Evolutionary conservation across 1,284 basidiomycete genomes (phyloP).

Genomic region (Puccinia brachypodii): DNA sequence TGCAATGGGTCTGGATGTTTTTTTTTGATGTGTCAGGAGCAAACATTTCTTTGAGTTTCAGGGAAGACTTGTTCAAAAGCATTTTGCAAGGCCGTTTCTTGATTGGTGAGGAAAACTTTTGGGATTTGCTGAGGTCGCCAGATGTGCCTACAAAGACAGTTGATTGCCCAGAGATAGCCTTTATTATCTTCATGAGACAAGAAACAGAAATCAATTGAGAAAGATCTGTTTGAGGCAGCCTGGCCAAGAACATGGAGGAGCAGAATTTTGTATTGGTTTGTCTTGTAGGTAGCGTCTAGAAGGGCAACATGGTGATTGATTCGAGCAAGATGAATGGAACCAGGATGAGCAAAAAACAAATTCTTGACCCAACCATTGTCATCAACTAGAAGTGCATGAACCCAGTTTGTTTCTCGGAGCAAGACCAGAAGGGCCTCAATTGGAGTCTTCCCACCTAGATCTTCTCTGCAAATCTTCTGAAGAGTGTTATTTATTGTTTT

Average conservation of each 20-base stretch:
- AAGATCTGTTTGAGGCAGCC: background rate
- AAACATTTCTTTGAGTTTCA: background rate
- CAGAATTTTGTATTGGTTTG: background rate
- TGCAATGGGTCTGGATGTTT: background rate
- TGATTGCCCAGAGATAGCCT: background rate
- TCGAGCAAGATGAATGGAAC: background rate
- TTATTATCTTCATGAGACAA: background rate
- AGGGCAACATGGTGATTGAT: constrained; percentile 14
- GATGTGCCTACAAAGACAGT: background rate
- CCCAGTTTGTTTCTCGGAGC: too few relatives aligned
- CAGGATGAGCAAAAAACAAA: constrained; percentile 11
- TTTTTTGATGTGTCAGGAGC: background rate
- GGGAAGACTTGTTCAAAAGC: background rate
- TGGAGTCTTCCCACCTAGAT: too few relatives aligned
- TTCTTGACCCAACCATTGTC: background rate
- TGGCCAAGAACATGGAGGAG: background rate
- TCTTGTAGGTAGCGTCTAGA: background rate
- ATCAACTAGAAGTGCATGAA: too few relatives aligned
- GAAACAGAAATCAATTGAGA: background rate
- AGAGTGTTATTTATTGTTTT: too few relatives aligned
- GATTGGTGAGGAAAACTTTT: constrained; percentile 1
- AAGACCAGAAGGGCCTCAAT: too few relatives aligned
- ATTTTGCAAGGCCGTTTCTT: background rate
- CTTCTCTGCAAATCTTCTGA: too few relatives aligned
- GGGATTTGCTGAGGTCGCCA: background rate